Base-by-base conservation (phyloP, 2,329 filamentous ascomycete genomes). In the Truncatella angustata region DNA sequence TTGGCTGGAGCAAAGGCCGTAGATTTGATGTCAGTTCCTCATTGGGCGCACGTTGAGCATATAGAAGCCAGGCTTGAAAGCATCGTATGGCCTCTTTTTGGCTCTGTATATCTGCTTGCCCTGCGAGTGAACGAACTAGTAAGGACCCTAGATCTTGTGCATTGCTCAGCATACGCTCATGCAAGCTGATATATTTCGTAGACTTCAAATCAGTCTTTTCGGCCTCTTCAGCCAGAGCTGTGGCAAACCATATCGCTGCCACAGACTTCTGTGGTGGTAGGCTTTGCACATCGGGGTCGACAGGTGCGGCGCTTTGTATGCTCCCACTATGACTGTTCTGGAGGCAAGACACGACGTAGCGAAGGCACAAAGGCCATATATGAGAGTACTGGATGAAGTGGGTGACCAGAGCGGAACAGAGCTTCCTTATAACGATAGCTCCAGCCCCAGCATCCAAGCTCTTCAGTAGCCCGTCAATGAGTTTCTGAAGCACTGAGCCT, bases 331-430 rank as follows among this genome's bases (percentile, higher is more conserved):
- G 70, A 54, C 75, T 75, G 20, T 70, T 66, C 46, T 72, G 78
- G 16, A 88, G 73, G 51, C 82, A 87, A 51, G 79, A 73, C 35
- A 84, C 62, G n/a, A 90, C 70, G 61, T 88, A 85, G 34, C 76
- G 77, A 30, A 91, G 67, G 55, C 85, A 89, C 47, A 72, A 72
- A n/a, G 76, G 73, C 87, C 89, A 93, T 5, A 80, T 73, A 10
- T 77, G 71, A 10, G 87, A 82, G 55, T 88, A 88, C 53, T 86
- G 86, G 28, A 90, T 76, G 62, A 89, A 91, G 63, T 87, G 91
- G 18, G 87, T 87, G 14, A 87, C 86, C 5, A 93, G 71, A 5
- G 88, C 87, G n/a, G 87, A 87, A 58, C 87, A 88, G 21, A 93
- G 76, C 70, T 94, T 94, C 59, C 84, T 83, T 18, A 82, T 75